Conservation (phyloP, 163 green algal species). For the Scenedesmus sp. region DNA sequence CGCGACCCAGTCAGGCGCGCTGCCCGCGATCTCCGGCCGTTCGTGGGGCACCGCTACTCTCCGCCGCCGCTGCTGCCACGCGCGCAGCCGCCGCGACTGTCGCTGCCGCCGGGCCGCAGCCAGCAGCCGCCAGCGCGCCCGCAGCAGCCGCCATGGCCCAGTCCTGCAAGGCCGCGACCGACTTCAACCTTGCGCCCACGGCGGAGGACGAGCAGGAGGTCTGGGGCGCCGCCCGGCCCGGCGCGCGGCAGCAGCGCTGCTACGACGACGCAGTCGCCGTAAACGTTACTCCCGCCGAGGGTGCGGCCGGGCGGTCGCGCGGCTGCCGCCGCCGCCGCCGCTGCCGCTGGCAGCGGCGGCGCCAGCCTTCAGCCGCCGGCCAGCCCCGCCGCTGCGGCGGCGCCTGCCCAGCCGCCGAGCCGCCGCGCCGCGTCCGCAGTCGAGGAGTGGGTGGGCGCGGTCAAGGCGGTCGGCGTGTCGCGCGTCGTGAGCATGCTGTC, state of each 20-base stretch:
- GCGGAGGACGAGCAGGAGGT: constrained; percentile 11
- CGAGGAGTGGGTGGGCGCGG: constrained; percentile 16
- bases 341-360: background rate
- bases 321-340: background rate
- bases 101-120: too few species aligned
- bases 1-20: too few species aligned
- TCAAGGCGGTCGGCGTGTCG: constrained; percentile 18
- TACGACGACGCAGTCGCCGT: constrained; percentile 16
- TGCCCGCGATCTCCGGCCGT: too few species aligned
- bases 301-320: background rate
- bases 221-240: constrained; percentile 18
- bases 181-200: constrained; percentile 31
- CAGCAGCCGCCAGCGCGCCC: background rate
- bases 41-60: too few species aligned
- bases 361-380: too few species aligned
- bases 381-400: background rate
- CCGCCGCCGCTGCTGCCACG: too few species aligned
- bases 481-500: constrained; percentile 36
- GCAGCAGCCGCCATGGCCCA: too few species aligned
- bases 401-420: too few species aligned
- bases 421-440: constrained; percentile 17
- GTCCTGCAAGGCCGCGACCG: background rate
- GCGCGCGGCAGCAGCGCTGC: constrained; percentile 34
- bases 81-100: too few species aligned
- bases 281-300: constrained; percentile 18